Percentiles rank a stretch among this genome's conserved stretches.
Evolutionary conservation across 345 rosid species (phyloP).

Genomic region (Clausena lansium): DNA sequence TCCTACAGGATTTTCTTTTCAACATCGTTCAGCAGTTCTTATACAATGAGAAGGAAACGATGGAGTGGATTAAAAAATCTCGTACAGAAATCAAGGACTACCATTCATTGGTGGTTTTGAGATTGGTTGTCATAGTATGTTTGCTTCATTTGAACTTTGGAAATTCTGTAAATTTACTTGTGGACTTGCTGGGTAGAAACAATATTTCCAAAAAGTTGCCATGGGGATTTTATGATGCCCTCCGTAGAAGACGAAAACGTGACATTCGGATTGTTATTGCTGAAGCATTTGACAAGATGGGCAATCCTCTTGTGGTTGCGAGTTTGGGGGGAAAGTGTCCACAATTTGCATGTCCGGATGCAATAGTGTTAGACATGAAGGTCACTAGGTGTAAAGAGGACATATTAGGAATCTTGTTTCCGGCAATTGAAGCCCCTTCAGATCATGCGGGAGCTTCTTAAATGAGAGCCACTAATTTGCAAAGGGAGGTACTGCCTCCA

Average conservation of each 20-base stretch:
- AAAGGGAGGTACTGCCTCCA: neutral
- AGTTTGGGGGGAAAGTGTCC: conserved; percentile 7
- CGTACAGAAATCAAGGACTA: neutral
- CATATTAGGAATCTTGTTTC: conserved; percentile 21
- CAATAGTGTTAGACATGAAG: conserved; percentile 36
- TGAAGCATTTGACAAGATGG: conserved; percentile 27
- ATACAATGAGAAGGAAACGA: conserved; percentile 8
- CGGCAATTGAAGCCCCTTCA: conserved; percentile 3
- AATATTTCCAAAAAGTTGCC: conserved; percentile 25
- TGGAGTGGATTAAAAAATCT: conserved; percentile 31
- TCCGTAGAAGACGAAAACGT: conserved; percentile 2
- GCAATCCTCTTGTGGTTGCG: conserved; percentile 35
- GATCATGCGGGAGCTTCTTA: conserved; percentile 6
- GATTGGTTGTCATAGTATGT: conserved; percentile 33
- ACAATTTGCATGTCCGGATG: conserved; percentile 3
- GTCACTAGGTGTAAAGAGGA: conserved; percentile 23
- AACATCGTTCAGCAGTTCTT: conserved; percentile 16
- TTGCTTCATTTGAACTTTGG: conserved; percentile 36
- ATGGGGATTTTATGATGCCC: conserved; percentile 10
- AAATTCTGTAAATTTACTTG: conserved; percentile 6
- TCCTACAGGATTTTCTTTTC: conserved; percentile 5
- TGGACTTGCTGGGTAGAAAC: conserved; percentile 16
- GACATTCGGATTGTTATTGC: conserved; percentile 11
- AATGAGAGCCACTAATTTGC: neutral
- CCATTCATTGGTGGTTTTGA: conserved; percentile 29